phyloP scores from a whole-genome alignment of 495 filamentous ascomycete genomes.

The Annulohypoxylon maeteangense region DNA sequence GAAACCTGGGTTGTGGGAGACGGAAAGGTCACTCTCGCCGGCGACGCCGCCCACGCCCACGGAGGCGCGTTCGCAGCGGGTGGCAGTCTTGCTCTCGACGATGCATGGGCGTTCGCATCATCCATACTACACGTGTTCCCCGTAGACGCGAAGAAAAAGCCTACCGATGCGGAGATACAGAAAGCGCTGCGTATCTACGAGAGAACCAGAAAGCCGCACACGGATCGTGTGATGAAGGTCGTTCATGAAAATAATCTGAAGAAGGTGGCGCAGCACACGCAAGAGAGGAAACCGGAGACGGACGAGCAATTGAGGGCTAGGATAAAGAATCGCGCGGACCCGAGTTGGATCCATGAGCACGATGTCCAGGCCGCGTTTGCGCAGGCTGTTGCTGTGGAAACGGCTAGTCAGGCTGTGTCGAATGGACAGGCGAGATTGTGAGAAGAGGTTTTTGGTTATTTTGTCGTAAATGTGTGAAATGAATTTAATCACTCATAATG shows the following conservation, averaged over 20 bases:
- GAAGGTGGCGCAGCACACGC: conserved; percentile 35
- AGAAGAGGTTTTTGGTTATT: background rate
- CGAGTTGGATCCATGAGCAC: conserved; percentile 61
- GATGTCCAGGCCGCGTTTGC: conserved; percentile 56
- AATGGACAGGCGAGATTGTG: conserved; percentile 8
- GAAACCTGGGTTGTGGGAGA: conserved; percentile 56
- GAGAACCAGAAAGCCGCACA: conserved; percentile 56
- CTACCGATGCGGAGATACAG: conserved; percentile 40
- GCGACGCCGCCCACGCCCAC: conserved; percentile 63
- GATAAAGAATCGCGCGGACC: conserved; percentile 52
- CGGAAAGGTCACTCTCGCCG: conserved; percentile 54
- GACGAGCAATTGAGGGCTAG: conserved; percentile 53
- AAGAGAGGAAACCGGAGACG: conserved; percentile 45
- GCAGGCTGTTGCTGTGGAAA: conserved; percentile 2
- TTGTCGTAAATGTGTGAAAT: background rate
- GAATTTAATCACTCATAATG: background rate
- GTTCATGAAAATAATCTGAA: conserved; percentile 54
- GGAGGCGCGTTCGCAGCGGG: conserved; percentile 63
- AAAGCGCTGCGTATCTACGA: conserved; percentile 54
- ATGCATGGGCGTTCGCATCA: conserved; percentile 51
- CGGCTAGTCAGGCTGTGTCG: background rate
- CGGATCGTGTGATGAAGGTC: conserved; percentile 52
- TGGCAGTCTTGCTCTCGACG: conserved; percentile 63
- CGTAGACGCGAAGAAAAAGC: conserved; percentile 16
- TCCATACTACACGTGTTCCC: conserved; percentile 43